These are phyloP conservation scores for Colletotrichum abscissum DNA, from an alignment of 2,329 filamentous ascomycete genomes.

Conservation along the genomic window DNA sequence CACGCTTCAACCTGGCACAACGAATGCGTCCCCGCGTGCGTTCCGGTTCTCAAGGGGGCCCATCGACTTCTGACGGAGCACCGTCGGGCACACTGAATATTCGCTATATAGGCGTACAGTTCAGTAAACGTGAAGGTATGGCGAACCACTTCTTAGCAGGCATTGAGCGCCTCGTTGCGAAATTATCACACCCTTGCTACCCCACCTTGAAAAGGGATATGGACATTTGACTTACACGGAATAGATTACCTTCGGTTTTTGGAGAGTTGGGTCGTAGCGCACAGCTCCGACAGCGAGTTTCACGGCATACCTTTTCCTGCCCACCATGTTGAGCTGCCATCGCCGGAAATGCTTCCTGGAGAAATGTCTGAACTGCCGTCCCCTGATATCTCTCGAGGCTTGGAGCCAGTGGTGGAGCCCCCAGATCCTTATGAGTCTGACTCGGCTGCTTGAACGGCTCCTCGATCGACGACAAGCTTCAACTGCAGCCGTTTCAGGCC, in stretches of 20 bases:
- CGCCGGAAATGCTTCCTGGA: slow-evolving; percentile 55
- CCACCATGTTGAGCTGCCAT: slow-evolving; percentile 59
- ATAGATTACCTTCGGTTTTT: slow-evolving; percentile 60
- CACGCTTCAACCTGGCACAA: slow-evolving; percentile 55
- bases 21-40: slow-evolving; percentile 53
- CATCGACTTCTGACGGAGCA: slow-evolving; percentile 38
- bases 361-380: slow-evolving; percentile 37
- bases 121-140: slow-evolving; percentile 59
- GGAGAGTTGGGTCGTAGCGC: slow-evolving; percentile 57
- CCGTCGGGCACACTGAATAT: slow-evolving; percentile 51
- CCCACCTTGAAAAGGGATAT: background rate
- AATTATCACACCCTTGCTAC: background rate
- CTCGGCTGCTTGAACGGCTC: slow-evolving; percentile 26
- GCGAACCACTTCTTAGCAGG: background rate
- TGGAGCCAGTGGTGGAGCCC: slow-evolving; percentile 46
- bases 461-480: slow-evolving; percentile 14
- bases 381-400: slow-evolving; percentile 33
- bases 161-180: background rate
- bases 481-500: background rate
- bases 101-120: slow-evolving; percentile 61
- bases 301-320: slow-evolving; percentile 57
- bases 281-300: slow-evolving; percentile 59
- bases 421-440: slow-evolving; percentile 36
- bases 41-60: slow-evolving; percentile 41
- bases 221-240: background rate